Evolutionary conservation across 805 yeast species (phyloP).

Genomic region (Starmerella gropengiesseri): DNA sequence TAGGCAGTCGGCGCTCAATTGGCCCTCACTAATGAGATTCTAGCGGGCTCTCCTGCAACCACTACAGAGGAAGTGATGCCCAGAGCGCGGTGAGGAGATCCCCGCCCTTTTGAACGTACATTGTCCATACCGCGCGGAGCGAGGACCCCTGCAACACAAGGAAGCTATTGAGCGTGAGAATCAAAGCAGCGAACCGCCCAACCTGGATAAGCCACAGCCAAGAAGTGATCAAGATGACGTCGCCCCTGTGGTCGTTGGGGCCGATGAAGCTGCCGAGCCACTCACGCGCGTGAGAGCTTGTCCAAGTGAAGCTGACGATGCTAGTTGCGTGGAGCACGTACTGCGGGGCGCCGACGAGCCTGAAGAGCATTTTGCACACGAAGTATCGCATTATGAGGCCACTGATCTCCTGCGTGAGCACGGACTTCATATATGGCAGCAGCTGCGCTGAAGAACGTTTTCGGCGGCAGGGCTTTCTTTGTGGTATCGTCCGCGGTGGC

Average conservation of each 20-base stretch:
- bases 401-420: background rate
- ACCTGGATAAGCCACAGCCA: slow-evolving; percentile 1
- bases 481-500: background rate
- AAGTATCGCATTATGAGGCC: background rate
- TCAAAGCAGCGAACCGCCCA: background rate
- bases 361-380: background rate
- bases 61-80: too few relatives aligned
- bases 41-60: too few relatives aligned
- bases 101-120: too few relatives aligned
- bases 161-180: background rate
- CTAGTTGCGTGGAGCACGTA: slow-evolving; percentile 1
- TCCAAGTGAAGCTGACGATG: background rate
- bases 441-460: slow-evolving; percentile 1
- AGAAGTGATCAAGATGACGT: slow-evolving; percentile 3
- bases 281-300: background rate
- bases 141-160: background rate
- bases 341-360: background rate
- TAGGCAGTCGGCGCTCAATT: too few relatives aligned
- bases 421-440: background rate
- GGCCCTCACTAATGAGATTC: too few relatives aligned
- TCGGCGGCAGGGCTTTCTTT: background rate
- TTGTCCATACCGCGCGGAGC: background rate
- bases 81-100: too few relatives aligned
- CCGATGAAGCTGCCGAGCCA: slow-evolving; percentile 7
- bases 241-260: slow-evolving; percentile 6